These are phyloP conservation scores for Infundibulicybe gibba DNA, from an alignment of 768 basidiomycete species.

Conservation along the genomic window DNA sequence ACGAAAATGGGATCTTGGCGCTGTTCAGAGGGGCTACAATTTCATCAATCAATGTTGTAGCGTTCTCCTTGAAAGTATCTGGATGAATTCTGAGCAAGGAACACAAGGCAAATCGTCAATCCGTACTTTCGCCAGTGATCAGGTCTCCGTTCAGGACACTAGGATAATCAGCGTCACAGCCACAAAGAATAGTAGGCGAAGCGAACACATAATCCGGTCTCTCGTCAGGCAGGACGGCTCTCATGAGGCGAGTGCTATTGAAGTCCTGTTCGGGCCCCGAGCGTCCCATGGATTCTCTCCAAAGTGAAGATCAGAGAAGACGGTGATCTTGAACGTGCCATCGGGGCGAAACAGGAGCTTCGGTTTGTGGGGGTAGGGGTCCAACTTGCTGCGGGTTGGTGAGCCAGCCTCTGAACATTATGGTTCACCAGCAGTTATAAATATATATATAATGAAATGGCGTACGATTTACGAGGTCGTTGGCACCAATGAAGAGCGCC, in stretches of 20 bases:
- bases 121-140: constrained; percentile 66
- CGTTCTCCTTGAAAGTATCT: constrained; percentile 69
- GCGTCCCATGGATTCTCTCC: constrained; percentile 72
- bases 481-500: too few relatives aligned
- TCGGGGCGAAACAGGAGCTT: constrained; percentile 53
- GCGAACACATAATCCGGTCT: constrained; percentile 68
- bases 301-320: constrained; percentile 75
- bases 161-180: constrained; percentile 1
- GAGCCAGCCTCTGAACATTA: too few relatives aligned
- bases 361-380: constrained; percentile 36
- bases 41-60: constrained; percentile 61
- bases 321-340: constrained; percentile 67
- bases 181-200: neutral
- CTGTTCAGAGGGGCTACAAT: constrained; percentile 60
- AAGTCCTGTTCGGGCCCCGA: constrained; percentile 65
- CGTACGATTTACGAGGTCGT: neutral
- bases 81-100: neutral
- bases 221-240: constrained; percentile 50
- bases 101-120: neutral
- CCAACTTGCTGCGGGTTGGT: too few relatives aligned
- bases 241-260: constrained; percentile 60
- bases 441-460: neutral
- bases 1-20: constrained; percentile 59
- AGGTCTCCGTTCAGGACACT: constrained; percentile 74
- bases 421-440: too few relatives aligned